These are phyloP conservation scores for Hevea brasiliensis DNA, from an alignment of 345 rosid species.

Conservation along the genomic window DNA sequence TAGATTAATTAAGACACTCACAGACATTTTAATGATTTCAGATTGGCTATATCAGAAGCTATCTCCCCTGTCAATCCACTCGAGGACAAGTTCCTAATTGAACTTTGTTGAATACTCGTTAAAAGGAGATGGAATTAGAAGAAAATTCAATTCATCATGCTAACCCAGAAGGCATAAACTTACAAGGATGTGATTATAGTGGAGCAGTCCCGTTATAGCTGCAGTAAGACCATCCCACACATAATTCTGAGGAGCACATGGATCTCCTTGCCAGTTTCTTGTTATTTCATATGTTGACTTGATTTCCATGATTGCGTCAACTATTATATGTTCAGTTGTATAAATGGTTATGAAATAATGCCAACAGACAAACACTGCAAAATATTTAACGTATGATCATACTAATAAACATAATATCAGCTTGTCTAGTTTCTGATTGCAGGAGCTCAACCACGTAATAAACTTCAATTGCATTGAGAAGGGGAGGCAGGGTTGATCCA, in stretches of 20 bases:
- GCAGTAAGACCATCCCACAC: constrained; percentile 39
- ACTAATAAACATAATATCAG: constrained; percentile 32
- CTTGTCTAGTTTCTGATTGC: constrained; percentile 29
- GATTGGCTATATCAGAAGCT: constrained; percentile 25
- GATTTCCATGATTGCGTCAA: constrained; percentile 35
- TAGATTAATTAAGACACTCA: constrained; percentile 14
- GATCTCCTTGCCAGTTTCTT: constrained; percentile 49
- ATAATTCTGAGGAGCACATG: constrained; percentile 33
- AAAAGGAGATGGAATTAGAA: no score
- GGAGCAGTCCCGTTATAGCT: constrained; percentile 13
- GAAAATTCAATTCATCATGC: no score
- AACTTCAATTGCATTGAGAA: constrained; percentile 17
- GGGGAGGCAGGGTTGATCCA: constrained; percentile 19
- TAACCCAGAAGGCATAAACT: constrained; percentile 1
- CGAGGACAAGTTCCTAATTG: constrained; percentile 28
- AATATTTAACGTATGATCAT: no score
- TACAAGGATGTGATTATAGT: constrained; percentile 33
- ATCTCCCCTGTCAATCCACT: constrained; percentile 36
- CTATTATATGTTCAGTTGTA: constrained; percentile 9
- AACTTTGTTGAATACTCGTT: background rate
- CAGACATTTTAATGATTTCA: constrained; percentile 24
- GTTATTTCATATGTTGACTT: constrained; percentile 23
- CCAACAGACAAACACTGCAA: no score
- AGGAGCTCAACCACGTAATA: constrained; percentile 19
- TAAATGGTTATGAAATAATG: no score